Conservation (phyloP, 257 asterid genomes). For the Petunia axillaris region DNA sequence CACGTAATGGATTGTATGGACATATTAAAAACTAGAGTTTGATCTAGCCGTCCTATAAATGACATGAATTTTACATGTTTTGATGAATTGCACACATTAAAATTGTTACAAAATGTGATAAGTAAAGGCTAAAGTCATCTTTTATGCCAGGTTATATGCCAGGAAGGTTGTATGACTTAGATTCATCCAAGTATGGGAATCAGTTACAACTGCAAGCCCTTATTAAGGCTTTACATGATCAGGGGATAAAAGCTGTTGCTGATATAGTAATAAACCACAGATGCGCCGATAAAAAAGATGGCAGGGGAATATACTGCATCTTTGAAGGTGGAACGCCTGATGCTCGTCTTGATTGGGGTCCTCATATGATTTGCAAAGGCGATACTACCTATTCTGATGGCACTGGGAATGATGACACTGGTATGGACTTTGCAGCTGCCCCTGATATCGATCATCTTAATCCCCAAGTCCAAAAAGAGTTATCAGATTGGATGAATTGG, state of each 20-base stretch:
- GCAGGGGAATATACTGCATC: conserved; percentile 65
- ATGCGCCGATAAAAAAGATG: conserved; percentile 62
- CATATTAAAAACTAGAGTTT: not conserved
- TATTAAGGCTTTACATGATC: conserved; percentile 44
- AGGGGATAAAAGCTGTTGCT: conserved; percentile 72
- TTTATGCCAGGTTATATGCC: conserved; percentile 66
- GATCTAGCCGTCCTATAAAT: not conserved
- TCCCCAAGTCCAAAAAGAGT: conserved; percentile 60
- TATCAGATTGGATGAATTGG: conserved; percentile 92
- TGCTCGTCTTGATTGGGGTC: conserved; percentile 89
- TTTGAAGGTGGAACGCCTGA: conserved; percentile 90
- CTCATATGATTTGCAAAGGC: conserved; percentile 60
- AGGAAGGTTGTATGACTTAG: conserved; percentile 76
- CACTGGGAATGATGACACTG: conserved; percentile 72
- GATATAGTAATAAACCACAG: conserved; percentile 90
- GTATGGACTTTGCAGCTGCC: conserved; percentile 44
- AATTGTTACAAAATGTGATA: not conserved
- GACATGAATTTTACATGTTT: not conserved
- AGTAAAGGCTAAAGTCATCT: not conserved
- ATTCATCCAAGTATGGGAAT: conserved; percentile 72
- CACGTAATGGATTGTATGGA: not conserved
- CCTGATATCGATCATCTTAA: conserved; percentile 88
- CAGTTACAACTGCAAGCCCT: conserved; percentile 49
- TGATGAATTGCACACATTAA: not conserved
- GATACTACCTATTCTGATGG: conserved; percentile 66